Evolutionary conservation across 768 basidiomycete genomes (phyloP), one percentile per base, ranked within the genome.

Genomic region (Rhodotorula toruloides): DNA sequence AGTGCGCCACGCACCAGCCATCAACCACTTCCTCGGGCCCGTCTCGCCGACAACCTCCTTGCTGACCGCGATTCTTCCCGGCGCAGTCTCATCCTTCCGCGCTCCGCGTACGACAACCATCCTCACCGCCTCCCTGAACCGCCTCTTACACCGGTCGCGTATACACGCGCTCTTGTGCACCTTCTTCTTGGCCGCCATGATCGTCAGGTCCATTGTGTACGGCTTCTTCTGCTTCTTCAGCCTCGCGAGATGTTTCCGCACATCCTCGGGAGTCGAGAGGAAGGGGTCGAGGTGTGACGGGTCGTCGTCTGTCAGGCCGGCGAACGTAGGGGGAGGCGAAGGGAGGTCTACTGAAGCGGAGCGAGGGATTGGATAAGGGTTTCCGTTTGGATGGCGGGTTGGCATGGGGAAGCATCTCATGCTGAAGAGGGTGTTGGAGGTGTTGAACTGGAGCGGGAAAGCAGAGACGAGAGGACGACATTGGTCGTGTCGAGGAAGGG

Each of bases 141-240:
- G 21, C 19, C 69, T 25, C 49, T 67, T 66, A 19, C 56, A 60
- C 43, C 58, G 37, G 27, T 67, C 63, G 31, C 69, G 27, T 1
- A 71, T 25, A 21, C 60, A 58, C 17, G 69, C 69, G 17, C 39
- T 43, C 58, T 67, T 67, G 58, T 67, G 65, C 31, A 67, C 65
- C 43, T 63, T 63, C 58, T 66, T 67, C 65, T 71, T 71, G 13
- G 43, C 29, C 14, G 50, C 65, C 9, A 71, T n/a, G 16, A 71
- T n/a, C 10, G 65, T 71, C 36, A 71, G 25, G 39, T 63, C 61
- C 49, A 71, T 44, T 29, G 58, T 67, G 50, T 59, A 70, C 17
- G 63, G 60, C 36, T 65, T 65, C 27, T 42, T 17, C 12, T 16
- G 27, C 32, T 50, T 11, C n/a, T 37, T 8, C 12, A 6, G n/a